Evolutionary conservation across 1,284 basidiomycete genomes (phyloP).

Genomic region (Cryptococcus wingfieldii): DNA sequence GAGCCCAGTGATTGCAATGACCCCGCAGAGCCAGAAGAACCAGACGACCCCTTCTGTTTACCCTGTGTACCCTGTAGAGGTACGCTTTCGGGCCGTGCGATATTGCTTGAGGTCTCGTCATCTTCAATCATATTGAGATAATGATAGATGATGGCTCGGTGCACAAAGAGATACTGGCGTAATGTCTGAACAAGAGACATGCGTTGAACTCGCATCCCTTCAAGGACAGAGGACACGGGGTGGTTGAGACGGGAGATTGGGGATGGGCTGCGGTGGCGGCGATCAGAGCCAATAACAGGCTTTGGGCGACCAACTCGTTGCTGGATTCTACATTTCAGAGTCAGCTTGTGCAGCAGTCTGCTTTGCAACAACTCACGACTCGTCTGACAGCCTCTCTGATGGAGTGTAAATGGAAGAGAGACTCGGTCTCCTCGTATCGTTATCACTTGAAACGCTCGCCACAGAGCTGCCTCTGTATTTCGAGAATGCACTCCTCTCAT

Average conservation of each 20-base stretch:
- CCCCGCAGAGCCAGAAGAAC: not conserved
- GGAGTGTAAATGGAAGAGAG: constrained; percentile 14
- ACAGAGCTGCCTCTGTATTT: not conserved
- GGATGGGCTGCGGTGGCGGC: constrained; percentile 53
- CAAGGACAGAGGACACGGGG: constrained; percentile 70
- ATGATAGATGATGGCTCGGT: constrained; percentile 76
- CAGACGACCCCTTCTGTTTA: too few relatives aligned
- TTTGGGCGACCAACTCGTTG: constrained; percentile 4
- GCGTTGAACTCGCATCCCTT: constrained; percentile 83
- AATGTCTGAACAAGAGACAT: constrained; percentile 88
- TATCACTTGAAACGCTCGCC: constrained; percentile 11
- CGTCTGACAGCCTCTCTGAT: constrained; percentile 13
- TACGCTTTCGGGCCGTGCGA: too few relatives aligned
- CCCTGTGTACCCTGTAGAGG: too few relatives aligned
- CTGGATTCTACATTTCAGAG: not conserved
- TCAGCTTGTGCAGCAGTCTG: not conserved
- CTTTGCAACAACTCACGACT: constrained; percentile 14
- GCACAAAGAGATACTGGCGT: constrained; percentile 84
- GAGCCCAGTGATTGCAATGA: not conserved
- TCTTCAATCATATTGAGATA: constrained; percentile 73
- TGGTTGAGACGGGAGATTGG: constrained; percentile 62
- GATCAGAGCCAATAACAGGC: constrained; percentile 23
- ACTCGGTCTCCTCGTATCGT: constrained; percentile 18
- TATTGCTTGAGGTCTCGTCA: constrained; percentile 32
- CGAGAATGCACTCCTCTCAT: not conserved